phyloP scores from a whole-genome alignment of 2,329 filamentous ascomycete species.

The Ilyonectria sp. region DNA sequence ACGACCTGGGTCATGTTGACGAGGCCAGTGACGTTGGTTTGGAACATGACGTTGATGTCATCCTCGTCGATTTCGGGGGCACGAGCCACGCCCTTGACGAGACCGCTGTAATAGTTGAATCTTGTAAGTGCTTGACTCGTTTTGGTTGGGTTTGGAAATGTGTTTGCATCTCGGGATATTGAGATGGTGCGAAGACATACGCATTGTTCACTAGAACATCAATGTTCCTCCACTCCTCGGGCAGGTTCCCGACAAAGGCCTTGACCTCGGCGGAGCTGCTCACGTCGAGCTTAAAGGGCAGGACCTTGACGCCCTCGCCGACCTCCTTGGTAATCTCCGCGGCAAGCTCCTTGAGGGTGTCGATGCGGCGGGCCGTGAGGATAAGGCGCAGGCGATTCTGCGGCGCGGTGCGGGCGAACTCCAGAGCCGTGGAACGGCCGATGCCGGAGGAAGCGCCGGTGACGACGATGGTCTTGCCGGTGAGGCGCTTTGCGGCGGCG shows the following conservation, averaged over 20 bases:
- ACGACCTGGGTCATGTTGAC: slow-evolving; percentile 98
- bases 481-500: slow-evolving; percentile 84
- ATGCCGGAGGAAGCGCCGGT: slow-evolving; percentile 96
- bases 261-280: slow-evolving; percentile 83
- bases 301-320: slow-evolving; percentile 84
- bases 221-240: slow-evolving; percentile 86
- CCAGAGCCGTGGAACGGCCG: slow-evolving; percentile 85
- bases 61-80: slow-evolving; percentile 86
- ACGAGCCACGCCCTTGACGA: slow-evolving; percentile 90
- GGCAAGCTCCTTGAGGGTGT: slow-evolving; percentile 83
- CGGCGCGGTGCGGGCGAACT: slow-evolving; percentile 91
- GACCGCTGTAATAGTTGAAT: slow-evolving; percentile 69
- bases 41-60: slow-evolving; percentile 90
- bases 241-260: slow-evolving; percentile 80
- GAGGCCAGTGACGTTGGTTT: slow-evolving; percentile 93
- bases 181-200: slow-evolving; percentile 65
- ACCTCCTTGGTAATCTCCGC: slow-evolving; percentile 83
- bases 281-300: slow-evolving; percentile 89
- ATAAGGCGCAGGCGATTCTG: slow-evolving; percentile 85
- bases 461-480: slow-evolving; percentile 92
- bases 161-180: background rate
- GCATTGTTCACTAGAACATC: slow-evolving; percentile 97
- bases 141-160: background rate
- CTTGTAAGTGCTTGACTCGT: slow-evolving; percentile 20
- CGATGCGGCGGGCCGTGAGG: slow-evolving; percentile 88